Percentiles rank a stretch among this genome's conserved stretches.
These are phyloP conservation scores for Carex arenaria DNA, from an alignment of 202 grass and related monocot species.

Conservation along the genomic window DNA sequence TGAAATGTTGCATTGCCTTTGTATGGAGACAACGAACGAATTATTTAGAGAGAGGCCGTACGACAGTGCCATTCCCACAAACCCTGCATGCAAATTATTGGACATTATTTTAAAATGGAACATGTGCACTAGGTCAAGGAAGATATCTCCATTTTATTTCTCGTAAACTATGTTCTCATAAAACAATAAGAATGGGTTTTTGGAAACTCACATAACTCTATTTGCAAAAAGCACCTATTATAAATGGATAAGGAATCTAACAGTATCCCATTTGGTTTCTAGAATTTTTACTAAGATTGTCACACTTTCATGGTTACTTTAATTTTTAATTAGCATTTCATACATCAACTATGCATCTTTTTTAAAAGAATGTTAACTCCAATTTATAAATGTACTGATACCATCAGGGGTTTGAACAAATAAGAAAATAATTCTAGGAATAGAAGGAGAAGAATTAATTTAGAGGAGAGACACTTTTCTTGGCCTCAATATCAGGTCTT, in stretches of 20 bases:
- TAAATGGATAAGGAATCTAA: neutral
- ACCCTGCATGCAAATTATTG: constrained; percentile 40
- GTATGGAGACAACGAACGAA: constrained; percentile 66
- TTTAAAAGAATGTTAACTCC: neutral
- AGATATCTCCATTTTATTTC: neutral
- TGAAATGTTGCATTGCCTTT: constrained; percentile 62
- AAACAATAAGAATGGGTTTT: neutral
- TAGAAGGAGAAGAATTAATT: no score
- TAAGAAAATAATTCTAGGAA: no score
- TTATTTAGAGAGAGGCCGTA: constrained; percentile 87
- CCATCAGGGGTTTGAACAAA: neutral
- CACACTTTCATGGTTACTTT: neutral
- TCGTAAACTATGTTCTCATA: neutral
- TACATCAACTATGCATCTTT: neutral
- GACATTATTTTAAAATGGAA: neutral
- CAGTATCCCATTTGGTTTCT: neutral
- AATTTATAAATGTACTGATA: neutral
- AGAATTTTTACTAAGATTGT: neutral
- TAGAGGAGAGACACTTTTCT: no score
- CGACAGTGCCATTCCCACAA: constrained; percentile 88
- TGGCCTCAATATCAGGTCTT: neutral
- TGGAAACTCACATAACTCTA: neutral
- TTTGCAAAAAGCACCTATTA: neutral
- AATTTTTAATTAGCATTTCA: neutral
- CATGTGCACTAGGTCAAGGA: neutral